Evolutionary conservation across 2,329 filamentous ascomycete species (phyloP).

Genomic region (Alternaria triticina): DNA sequence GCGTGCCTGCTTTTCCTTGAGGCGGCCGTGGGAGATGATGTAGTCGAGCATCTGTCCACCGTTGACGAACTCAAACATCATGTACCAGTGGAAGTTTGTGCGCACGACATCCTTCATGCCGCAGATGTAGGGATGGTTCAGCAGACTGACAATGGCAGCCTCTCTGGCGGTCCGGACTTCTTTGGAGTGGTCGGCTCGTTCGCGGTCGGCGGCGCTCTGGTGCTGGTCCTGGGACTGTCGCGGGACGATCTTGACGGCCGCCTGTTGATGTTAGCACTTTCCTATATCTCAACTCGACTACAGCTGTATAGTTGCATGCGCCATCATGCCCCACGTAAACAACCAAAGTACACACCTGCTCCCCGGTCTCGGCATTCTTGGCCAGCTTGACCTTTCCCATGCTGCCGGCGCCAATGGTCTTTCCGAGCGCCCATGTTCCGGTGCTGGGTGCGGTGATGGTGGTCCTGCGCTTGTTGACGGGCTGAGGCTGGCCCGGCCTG

Average conservation of each 20-base stretch:
- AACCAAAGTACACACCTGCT: constrained; percentile 70
- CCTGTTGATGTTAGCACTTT: constrained; percentile 58
- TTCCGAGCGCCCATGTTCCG: constrained; percentile 92
- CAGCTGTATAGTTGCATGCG: neutral
- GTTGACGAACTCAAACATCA: constrained; percentile 99
- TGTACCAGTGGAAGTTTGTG: constrained; percentile 99
- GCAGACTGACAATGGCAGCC: constrained; percentile 91
- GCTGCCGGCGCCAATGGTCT: constrained; percentile 95
- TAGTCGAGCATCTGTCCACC: constrained; percentile 99
- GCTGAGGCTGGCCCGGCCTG: constrained; percentile 24
- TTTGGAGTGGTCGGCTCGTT: constrained; percentile 93
- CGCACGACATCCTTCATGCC: constrained; percentile 93
- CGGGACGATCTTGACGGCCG: constrained; percentile 96
- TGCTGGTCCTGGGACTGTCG: constrained; percentile 88
- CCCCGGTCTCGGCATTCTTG: constrained; percentile 84
- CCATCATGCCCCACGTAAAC: neutral
- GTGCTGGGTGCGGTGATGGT: constrained; percentile 83
- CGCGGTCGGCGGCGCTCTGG: constrained; percentile 72
- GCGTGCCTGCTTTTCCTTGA: constrained; percentile 97
- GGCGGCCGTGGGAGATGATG: constrained; percentile 95
- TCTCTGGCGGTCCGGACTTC: constrained; percentile 94
- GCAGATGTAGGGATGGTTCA: constrained; percentile 95
- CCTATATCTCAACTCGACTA: neutral
- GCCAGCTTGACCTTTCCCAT: constrained; percentile 99
- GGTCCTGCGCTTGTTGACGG: constrained; percentile 63